phyloP scores from a whole-genome alignment of 805 yeast genomes.

The Candida nitratophila region DNA sequence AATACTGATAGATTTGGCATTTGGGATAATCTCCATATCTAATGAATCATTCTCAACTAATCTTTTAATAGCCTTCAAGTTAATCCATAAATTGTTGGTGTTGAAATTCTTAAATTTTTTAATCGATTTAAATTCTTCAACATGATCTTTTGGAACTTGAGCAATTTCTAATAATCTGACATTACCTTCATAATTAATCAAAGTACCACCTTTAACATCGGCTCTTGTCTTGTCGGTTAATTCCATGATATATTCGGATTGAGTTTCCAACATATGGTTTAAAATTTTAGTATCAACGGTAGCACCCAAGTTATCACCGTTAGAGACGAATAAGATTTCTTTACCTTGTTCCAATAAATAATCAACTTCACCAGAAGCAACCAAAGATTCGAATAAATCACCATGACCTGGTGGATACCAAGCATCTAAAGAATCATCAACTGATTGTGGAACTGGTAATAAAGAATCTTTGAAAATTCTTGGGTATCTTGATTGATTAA shows the following conservation, averaged over 20 bases:
- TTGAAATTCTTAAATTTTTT: slow-evolving; percentile 97
- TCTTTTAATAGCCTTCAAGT: slow-evolving; percentile 88
- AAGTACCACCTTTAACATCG: slow-evolving; percentile 98
- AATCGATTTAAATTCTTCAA: slow-evolving; percentile 95
- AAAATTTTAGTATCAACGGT: slow-evolving; percentile 89
- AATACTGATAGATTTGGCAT: slow-evolving; percentile 71
- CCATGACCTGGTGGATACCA: slow-evolving; percentile 99
- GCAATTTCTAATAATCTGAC: slow-evolving; percentile 94
- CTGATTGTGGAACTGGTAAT: slow-evolving; percentile 82
- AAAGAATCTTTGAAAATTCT: slow-evolving; percentile 93
- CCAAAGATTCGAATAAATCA: slow-evolving; percentile 87
- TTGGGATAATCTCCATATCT: slow-evolving; percentile 92
- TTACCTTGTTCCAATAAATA: slow-evolving; percentile 86
- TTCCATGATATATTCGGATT: slow-evolving; percentile 96
- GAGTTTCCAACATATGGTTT: slow-evolving; percentile 86
- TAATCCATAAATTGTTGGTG: slow-evolving; percentile 97
- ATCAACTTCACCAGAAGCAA: slow-evolving; percentile 88
- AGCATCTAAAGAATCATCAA: slow-evolving; percentile 66
- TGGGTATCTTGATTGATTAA: slow-evolving; percentile 97
- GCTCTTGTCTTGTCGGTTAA: slow-evolving; percentile 98
- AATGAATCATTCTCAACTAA: slow-evolving; percentile 78
- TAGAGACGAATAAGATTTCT: slow-evolving; percentile 91
- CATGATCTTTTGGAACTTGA: slow-evolving; percentile 97
- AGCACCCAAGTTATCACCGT: slow-evolving; percentile 98
- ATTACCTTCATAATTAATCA: slow-evolving; percentile 91